Evolutionary conservation across 306 rosid genomes (phyloP).

Genomic region (Cucurbita moschata): DNA sequence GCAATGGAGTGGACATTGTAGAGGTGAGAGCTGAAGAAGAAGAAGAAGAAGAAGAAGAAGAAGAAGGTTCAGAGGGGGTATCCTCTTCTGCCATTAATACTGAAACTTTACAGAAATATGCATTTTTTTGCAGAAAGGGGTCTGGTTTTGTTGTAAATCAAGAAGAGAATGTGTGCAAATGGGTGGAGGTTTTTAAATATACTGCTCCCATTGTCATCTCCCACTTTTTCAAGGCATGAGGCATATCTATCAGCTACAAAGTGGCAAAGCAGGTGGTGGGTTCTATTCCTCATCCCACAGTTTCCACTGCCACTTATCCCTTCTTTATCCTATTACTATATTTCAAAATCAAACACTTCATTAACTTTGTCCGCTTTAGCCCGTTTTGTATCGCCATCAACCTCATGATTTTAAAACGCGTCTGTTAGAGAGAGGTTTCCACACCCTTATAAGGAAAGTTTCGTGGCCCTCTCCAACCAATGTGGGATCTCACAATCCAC

Average conservation of each 20-base stretch:
- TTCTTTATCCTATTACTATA: background rate
- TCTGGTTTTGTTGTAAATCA: conserved; percentile 3
- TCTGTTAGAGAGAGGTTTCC: too few species aligned
- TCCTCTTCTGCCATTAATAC: conserved; percentile 19
- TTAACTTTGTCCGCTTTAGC: too few species aligned
- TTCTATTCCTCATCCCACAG: conserved; percentile 34
- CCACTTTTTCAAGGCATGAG: conserved; percentile 37
- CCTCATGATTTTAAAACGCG: too few species aligned
- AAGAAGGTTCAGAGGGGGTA: conserved; percentile 17
- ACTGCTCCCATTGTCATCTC: conserved; percentile 36
- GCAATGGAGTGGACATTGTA: conserved; percentile 33
- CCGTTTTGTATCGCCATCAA: too few species aligned
- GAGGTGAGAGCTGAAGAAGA: conserved; percentile 21
- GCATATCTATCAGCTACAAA: conserved; percentile 5
- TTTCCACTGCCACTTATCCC: conserved; percentile 22
- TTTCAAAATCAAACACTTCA: background rate
- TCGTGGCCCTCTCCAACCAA: too few species aligned
- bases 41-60: conserved; percentile 3
- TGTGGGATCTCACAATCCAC: too few species aligned
- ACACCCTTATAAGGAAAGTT: too few species aligned
- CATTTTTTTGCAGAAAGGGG: background rate
- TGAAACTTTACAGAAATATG: conserved; percentile 11
- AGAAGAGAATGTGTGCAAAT: conserved; percentile 13
- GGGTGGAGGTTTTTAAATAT: conserved; percentile 17
- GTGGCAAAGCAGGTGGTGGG: conserved; percentile 16